Evolutionary conservation across 2,329 filamentous ascomycete species (phyloP).

Genomic region (Arthrinium phaeospermum): DNA sequence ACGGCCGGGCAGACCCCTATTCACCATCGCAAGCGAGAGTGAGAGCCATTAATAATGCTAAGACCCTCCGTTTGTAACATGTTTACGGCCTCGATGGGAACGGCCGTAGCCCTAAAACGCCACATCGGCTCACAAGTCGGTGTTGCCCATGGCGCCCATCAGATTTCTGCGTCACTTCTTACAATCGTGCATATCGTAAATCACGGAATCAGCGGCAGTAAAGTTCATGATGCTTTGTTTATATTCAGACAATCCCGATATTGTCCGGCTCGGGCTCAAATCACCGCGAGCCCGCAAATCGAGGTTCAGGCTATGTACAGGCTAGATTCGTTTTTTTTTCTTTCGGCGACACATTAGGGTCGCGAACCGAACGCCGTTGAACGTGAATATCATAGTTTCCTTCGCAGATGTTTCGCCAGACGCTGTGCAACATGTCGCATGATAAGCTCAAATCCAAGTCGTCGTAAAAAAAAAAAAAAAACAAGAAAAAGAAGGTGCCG

Average conservation of each 20-base stretch:
- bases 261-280: background rate
- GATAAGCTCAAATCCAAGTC: constrained; percentile 8
- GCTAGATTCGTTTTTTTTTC: background rate
- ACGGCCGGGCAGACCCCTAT: background rate
- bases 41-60: background rate
- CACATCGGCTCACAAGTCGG: background rate
- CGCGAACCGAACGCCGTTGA: constrained; percentile 14
- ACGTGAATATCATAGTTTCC: constrained; percentile 11
- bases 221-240: constrained; percentile 1
- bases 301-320: constrained; percentile 13
- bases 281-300: background rate
- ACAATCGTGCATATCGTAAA: background rate
- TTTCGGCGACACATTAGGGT: background rate
- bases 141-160: background rate
- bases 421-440: constrained; percentile 15
- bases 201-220: background rate
- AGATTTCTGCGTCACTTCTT: background rate
- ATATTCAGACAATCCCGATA: background rate
- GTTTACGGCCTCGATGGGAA: background rate
- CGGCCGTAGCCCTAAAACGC: background rate
- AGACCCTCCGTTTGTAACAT: background rate
- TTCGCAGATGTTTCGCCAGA: constrained; percentile 6
- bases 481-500: background rate
- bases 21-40: background rate
- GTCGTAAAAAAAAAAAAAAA: background rate